Evolutionary conservation across 1,284 basidiomycete genomes (phyloP).

Genomic region (Pseudozyma flocculosa): DNA sequence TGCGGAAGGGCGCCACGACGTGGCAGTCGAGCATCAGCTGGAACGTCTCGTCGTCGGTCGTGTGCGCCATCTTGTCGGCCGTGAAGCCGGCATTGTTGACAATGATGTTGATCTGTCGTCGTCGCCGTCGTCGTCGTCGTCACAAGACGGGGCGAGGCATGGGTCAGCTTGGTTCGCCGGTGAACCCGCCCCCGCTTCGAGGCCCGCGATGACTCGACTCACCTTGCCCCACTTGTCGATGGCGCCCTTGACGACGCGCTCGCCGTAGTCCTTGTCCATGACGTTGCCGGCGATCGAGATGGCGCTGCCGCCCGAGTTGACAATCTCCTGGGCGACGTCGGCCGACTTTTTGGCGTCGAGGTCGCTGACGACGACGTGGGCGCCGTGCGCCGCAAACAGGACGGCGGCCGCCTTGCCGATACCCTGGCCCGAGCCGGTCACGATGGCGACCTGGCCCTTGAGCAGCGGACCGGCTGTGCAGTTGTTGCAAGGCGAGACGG

Average conservation of each 20-base stretch:
- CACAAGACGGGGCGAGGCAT: not conserved
- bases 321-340: slow-evolving; percentile 62
- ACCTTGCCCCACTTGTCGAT: slow-evolving; percentile 60
- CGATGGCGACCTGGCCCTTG: slow-evolving; percentile 76
- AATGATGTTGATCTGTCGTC: slow-evolving; percentile 61
- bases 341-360: slow-evolving; percentile 60
- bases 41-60: slow-evolving; percentile 77
- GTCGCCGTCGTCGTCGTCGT: not conserved
- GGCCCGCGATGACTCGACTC: too few species aligned
- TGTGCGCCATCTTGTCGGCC: slow-evolving; percentile 81
- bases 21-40: slow-evolving; percentile 75
- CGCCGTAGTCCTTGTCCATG: slow-evolving; percentile 68
- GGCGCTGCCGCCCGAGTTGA: slow-evolving; percentile 70
- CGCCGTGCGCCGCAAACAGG: slow-evolving; percentile 79
- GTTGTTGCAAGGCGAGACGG: too few species aligned
- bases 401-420: slow-evolving; percentile 65
- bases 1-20: slow-evolving; percentile 68
- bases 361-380: slow-evolving; percentile 77
- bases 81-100: slow-evolving; percentile 87
- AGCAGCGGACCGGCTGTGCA: slow-evolving; percentile 31
- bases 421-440: slow-evolving; percentile 66
- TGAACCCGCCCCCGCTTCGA: too few species aligned
- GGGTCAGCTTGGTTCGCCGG: too few species aligned
- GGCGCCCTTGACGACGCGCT: slow-evolving; percentile 74
- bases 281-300: slow-evolving; percentile 45